Evolutionary conservation across 257 asterid species (phyloP).

Genomic region (Solanum piurae): DNA sequence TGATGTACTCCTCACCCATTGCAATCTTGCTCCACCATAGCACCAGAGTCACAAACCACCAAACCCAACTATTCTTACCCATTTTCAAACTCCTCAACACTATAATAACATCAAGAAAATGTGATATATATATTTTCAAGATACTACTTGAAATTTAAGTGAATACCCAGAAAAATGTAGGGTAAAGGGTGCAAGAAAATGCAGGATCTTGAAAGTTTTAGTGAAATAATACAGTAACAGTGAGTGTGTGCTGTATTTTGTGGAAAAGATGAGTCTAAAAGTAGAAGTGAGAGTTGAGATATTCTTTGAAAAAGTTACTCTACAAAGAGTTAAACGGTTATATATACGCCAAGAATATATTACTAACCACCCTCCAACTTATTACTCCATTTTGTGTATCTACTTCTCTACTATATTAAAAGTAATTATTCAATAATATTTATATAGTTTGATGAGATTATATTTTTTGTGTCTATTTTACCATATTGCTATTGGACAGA

Average conservation of each 20-base stretch:
- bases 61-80: neutral
- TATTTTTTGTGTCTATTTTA: too few relatives aligned
- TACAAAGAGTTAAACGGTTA: neutral
- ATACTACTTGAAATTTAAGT: neutral
- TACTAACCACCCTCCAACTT: neutral
- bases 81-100: neutral
- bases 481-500: neutral
- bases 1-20: slow-evolving; percentile 29
- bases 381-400: neutral
- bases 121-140: neutral
- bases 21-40: slow-evolving; percentile 38
- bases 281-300: neutral
- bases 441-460: too few relatives aligned
- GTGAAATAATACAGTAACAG: neutral
- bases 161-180: neutral
- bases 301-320: neutral
- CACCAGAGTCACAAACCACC: slow-evolving; percentile 23
- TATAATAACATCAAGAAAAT: neutral
- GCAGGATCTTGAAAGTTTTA: neutral
- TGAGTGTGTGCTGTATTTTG: neutral
- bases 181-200: slow-evolving; percentile 2
- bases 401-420: too few relatives aligned
- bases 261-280: neutral
- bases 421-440: too few relatives aligned
- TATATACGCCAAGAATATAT: neutral